A percentile compares a stretch with the other conserved stretches of the same genome.
Conservation (phyloP, 331 rosid species). For the Quercus lobata region DNA sequence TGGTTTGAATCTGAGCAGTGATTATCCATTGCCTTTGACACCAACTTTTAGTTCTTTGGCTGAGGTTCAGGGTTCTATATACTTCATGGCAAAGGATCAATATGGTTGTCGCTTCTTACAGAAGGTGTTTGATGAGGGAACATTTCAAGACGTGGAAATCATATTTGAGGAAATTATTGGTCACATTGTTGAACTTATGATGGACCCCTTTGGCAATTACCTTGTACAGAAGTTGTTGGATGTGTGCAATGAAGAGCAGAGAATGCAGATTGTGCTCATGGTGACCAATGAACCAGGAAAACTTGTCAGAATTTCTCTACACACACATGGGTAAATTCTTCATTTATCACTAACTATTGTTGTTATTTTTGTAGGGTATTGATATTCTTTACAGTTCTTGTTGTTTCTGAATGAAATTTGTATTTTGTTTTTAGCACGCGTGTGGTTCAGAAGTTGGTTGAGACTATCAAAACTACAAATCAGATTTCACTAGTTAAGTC, state of each 20-base stretch:
- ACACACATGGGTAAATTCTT: constrained; percentile 62
- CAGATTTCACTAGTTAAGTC: constrained; percentile 45
- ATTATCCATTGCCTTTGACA: constrained; percentile 8
- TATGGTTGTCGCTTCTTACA: constrained; percentile 64
- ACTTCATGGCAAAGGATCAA: constrained; percentile 55
- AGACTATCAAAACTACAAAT: constrained; percentile 30
- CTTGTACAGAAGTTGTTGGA: constrained; percentile 75
- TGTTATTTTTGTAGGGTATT: neutral
- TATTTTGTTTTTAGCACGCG: constrained; percentile 51
- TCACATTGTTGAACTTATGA: constrained; percentile 56
- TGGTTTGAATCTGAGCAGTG: constrained; percentile 7
- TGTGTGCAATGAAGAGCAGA: constrained; percentile 49
- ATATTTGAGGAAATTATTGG: constrained; percentile 45
- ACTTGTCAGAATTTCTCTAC: constrained; percentile 48
- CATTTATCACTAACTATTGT: neutral
- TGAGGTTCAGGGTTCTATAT: constrained; percentile 29
- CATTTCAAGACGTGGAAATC: constrained; percentile 25
- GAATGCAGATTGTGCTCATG: constrained; percentile 43
- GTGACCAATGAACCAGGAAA: constrained; percentile 49
- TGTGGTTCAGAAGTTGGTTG: constrained; percentile 79
- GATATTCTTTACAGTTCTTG: neutral
- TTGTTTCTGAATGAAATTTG: constrained; percentile 3
- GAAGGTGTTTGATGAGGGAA: constrained; percentile 47
- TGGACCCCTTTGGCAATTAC: constrained; percentile 71
- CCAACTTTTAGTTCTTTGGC: constrained; percentile 23